Evolutionary conservation across 2,329 filamentous ascomycete species (phyloP), one percentile per base, ranked within the genome.

Genomic region (Rhytidhysteron rufulum): DNA sequence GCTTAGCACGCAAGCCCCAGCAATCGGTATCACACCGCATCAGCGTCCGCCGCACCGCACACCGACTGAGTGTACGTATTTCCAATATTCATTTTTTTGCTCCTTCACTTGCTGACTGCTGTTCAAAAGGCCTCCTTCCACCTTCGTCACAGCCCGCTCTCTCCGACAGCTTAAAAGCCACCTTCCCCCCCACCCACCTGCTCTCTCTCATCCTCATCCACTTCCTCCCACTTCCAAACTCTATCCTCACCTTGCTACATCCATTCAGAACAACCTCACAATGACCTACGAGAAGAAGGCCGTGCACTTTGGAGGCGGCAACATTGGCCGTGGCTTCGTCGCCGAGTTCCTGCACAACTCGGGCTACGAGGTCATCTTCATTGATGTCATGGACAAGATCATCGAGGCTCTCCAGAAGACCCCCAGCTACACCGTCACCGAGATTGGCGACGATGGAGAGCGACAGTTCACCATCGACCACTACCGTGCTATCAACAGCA

Each of bases 401-500:
- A 93, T 97, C 65, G 75, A 91, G 56, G 70, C 78, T 39, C 79
- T 98, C 53, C 88, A 97, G 64, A 70, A 75, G 16, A 78, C 80
- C 35, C 75, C 82, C 41, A 85, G 81, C 11, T 98, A 97, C 78
- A 83, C 85, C 49, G 91, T 98, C 63, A 94, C 91, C 44, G 90
- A 96, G 72, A 88, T 96, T 55, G 89, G 89, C 51, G 77, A 82
- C 36, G 85, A 94, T 44, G 89, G 87, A 54, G 89, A 89, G 58
- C 79, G 77, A 41, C 82, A 82, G 58, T 89, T 86, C 69, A 85
- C 74, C 56, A 95, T 98, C 70, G 86, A 86, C 68, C 93, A 96
- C 74, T 97, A 95, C 77, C 87, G 88, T 39, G 93, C 93, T 68
- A 86, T 97, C 78, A 96, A 97, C 81, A 94, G 88, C 54, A 89